Conservation (phyloP, 345 rosid genomes). For the Brassica rapa region DNA sequence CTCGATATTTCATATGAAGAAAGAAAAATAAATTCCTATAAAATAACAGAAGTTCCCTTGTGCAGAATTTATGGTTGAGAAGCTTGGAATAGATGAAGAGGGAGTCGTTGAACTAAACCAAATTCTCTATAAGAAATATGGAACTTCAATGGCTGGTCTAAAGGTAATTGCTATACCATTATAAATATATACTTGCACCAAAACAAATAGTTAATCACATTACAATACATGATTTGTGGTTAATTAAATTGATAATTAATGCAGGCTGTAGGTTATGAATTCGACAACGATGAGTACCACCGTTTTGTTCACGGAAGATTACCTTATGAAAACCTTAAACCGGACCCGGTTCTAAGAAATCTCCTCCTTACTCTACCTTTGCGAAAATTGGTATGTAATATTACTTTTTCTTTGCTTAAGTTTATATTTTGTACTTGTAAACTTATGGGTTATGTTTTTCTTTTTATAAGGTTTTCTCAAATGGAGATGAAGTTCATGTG, state of each 20-base stretch:
- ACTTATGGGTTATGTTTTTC: background rate
- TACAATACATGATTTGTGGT: background rate
- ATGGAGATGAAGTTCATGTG: slow-evolving; percentile 79
- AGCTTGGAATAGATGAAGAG: slow-evolving; percentile 67
- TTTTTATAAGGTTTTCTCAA: slow-evolving; percentile 72
- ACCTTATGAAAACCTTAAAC: slow-evolving; percentile 77
- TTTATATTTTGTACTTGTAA: background rate
- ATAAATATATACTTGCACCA: background rate
- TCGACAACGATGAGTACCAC: slow-evolving; percentile 79
- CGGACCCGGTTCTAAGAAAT: slow-evolving; percentile 72
- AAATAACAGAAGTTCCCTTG: background rate
- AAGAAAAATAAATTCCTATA: background rate
- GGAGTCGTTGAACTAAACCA: slow-evolving; percentile 55
- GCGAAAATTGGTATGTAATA: slow-evolving; percentile 59
- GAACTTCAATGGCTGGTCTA: slow-evolving; percentile 95
- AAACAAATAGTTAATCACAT: background rate
- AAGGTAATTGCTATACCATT: slow-evolving; percentile 49
- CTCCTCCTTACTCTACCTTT: slow-evolving; percentile 68
- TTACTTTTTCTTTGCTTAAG: background rate
- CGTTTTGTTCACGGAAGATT: slow-evolving; percentile 77
- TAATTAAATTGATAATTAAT: background rate
- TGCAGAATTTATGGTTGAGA: slow-evolving; percentile 71
- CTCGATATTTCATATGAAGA: background rate
- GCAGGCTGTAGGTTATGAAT: slow-evolving; percentile 86
- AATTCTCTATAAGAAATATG: slow-evolving; percentile 68